A percentile compares a stretch with the other conserved stretches of the same genome.
Evolutionary conservation across 352 stramenopile genomes (phyloP).

Genomic region (Phytopythium mirpurense): DNA sequence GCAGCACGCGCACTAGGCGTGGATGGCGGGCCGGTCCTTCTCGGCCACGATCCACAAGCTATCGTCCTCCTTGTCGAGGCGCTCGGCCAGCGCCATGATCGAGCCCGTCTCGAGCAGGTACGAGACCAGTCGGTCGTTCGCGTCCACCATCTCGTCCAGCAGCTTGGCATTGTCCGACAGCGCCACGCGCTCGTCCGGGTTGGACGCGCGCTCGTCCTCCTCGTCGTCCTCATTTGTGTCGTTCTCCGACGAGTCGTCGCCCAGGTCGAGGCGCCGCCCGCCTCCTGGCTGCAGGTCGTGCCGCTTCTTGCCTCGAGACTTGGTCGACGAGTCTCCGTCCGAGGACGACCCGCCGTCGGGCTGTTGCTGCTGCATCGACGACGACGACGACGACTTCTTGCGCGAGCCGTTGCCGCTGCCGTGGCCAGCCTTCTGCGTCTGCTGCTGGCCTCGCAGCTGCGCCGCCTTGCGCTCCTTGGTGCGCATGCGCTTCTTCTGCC

Average conservation of each 20-base stretch:
- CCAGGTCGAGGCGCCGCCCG: constrained; percentile 33
- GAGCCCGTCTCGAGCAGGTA: constrained; percentile 82
- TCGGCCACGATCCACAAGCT: constrained; percentile 80
- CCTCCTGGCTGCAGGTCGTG: constrained; percentile 16
- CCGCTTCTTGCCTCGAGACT: constrained; percentile 19
- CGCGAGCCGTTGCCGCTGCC: constrained; percentile 13
- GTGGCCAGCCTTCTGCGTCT: constrained; percentile 20
- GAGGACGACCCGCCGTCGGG: constrained; percentile 43
- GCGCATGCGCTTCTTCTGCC: constrained; percentile 79
- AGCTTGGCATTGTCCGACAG: constrained; percentile 53
- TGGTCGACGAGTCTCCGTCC: constrained; percentile 39
- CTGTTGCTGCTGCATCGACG: constrained; percentile 32
- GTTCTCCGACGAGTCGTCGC: constrained; percentile 62
- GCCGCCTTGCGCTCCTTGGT: constrained; percentile 82
- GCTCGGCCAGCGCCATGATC: constrained; percentile 81
- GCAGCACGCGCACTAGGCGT: constrained; percentile 31
- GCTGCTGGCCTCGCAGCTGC: constrained; percentile 34
- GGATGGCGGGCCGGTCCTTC: constrained; percentile 81
- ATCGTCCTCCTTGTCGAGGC: constrained; percentile 79
- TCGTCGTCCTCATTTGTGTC: constrained; percentile 41
- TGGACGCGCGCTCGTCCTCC: constrained; percentile 26
- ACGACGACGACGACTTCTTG: constrained; percentile 22
- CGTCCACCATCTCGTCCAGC: constrained; percentile 80
- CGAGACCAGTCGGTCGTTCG: constrained; percentile 82
- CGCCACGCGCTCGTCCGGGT: constrained; percentile 26